Conservation (phyloP, 306 rosid species). For the Dalbergia oliveri region DNA sequence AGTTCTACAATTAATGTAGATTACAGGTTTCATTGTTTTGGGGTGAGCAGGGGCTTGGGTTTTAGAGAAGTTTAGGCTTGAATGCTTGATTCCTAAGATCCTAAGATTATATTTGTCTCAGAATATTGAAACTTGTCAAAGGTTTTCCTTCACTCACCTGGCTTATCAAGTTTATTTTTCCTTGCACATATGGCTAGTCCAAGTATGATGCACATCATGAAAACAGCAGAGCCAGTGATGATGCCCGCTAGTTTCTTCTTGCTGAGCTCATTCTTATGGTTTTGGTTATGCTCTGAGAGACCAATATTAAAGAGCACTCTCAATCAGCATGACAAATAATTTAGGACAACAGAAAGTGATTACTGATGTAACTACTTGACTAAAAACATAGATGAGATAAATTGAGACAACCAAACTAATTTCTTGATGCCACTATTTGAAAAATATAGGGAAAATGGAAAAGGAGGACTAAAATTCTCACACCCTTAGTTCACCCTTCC, state of each 20-base stretch:
- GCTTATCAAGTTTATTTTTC: slow-evolving; percentile 24
- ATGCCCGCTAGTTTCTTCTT: slow-evolving; percentile 35
- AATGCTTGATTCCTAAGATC: background rate
- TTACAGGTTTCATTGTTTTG: background rate
- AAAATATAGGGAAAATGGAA: too few species aligned
- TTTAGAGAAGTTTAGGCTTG: background rate
- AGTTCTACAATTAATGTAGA: background rate
- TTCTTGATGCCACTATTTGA: too few species aligned
- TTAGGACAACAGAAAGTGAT: background rate
- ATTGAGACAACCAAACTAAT: too few species aligned
- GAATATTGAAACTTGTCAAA: background rate
- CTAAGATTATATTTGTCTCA: background rate
- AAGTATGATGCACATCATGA: background rate
- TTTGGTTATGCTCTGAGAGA: slow-evolving; percentile 6
- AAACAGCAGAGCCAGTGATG: background rate
- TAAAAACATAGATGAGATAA: background rate
- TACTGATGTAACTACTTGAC: background rate
- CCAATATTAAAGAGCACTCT: background rate
- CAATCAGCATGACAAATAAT: background rate
- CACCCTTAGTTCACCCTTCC: background rate
- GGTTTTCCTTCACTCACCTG: background rate
- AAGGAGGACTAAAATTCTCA: background rate
- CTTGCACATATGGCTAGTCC: background rate
- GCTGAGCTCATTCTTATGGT: background rate
- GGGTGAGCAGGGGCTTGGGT: background rate